Base-by-base conservation (phyloP, 768 basidiomycete species). In the Lactarius akahatsu region DNA sequence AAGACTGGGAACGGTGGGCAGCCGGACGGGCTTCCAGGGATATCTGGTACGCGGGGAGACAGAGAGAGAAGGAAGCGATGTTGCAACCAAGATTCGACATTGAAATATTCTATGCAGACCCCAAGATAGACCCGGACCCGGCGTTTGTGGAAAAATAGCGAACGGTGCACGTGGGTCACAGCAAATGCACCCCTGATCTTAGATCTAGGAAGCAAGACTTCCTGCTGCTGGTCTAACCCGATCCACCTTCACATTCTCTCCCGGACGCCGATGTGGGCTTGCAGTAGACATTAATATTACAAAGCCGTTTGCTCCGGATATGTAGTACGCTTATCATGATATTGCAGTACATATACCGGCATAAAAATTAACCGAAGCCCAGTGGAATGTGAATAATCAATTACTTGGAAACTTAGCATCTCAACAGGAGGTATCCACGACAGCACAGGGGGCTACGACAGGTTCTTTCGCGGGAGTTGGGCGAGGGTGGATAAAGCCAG, bases 401-500 rank as follows among this genome's bases (percentile, higher is more conserved):
- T 18, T 18, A 15, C 23, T 57, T 38, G 18, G 40, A 45, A 36
- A 36, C 7, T 7, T 18, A 9, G 43, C 26, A 20, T 20, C 54
- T 32, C 28, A 20, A 15, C 16, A 32, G 28, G 50, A 40, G 6
- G 65, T 67, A 56, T 59, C 61, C 61, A 62, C 59, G 50, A 59
- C 52, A 63, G 52, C 57, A 38, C 36, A 4, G 34, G 28, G 23
- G n/a, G 30, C 45, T 43, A 26, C 28, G 26, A 20, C 18, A 7
- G 1, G 28, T 47, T 40, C 40, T 61, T 15, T 28, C 3, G 16
- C 30, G 28, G 61, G 34, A 10, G 45, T 20, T 36, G 57, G 50
- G 56, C 57, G 15, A 67, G 43, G 40, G 61, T 59, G 52, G 65
- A 59, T 61, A 69, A 38, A 11, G 61, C 52, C 26, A 69, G 16